Base-by-base conservation (phyloP, 495 filamentous ascomycete species). In the Neurospora terricola region DNA sequence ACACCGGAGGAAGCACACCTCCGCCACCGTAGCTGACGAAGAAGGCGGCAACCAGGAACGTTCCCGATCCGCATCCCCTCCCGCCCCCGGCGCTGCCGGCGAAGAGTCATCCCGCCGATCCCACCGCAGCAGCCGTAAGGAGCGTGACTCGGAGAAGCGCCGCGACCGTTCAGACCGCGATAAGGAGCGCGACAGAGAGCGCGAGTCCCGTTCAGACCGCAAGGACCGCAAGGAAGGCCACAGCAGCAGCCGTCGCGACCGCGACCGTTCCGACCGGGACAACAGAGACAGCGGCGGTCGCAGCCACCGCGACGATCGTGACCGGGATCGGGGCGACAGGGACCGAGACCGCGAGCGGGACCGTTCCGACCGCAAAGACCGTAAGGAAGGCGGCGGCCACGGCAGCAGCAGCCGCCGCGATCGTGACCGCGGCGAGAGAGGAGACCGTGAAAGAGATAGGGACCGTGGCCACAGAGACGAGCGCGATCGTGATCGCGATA, bases 21-120 rank as follows among this genome's bases (percentile, higher is more conserved):
- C 78, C 21, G 75, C 79, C 73, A 75, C 27, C 73, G 77, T 73
- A 77, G 78, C 16, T 70, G 77, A 7, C 77, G 78, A 30, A 81
- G 83, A 21, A 78, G 76, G 21, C 54, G 84, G 71, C 74, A 82
- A 62, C 7, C 81, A 81, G n/a, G 82, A 82, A 21, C 81, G 81
- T 11, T 83, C 86, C n/a, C 80, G 85, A 18, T 90, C 88, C 0
- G 82, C 82, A 21, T 90, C 89, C 2, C 82, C 83, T 0, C 54
- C 54, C 14, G 54, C 54, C 54, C 23, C 54, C 14, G 54, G 54
- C 7, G 81, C 80, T n/a, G 40, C 68, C 9, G 77, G 77, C n/a
- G 86, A 88, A 14, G 54, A 62, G 10, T 34, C 54, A 62, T 84
- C 86, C 11, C 84, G 84, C 69, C 82, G 83, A 27, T 86, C 85